These are phyloP conservation scores for Epichloe sylvatica DNA, from an alignment of 2,329 filamentous ascomycete species.

Conservation along the genomic window DNA sequence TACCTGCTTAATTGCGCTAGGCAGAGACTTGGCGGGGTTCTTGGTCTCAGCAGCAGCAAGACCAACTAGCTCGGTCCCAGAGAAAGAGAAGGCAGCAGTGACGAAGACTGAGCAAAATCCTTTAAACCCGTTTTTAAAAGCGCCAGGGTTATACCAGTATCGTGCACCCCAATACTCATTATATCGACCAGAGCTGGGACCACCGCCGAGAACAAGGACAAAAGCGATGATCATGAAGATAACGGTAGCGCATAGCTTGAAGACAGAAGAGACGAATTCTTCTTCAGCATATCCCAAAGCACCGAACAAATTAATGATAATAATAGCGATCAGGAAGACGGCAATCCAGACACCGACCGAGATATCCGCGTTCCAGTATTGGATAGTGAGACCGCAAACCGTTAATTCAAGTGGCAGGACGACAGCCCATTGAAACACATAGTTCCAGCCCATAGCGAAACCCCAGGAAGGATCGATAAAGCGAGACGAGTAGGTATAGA, in stretches of 20 bases:
- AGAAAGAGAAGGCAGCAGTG: conserved; percentile 59
- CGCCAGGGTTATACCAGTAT: conserved; percentile 35
- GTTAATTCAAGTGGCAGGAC: conserved; percentile 35
- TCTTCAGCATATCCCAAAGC: conserved; percentile 36
- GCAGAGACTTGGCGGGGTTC: conserved; percentile 59
- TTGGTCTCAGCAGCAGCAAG: conserved; percentile 35
- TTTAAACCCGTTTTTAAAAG: conserved; percentile 60
- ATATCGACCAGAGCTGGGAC: conserved; percentile 34
- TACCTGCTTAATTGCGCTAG: conserved; percentile 71
- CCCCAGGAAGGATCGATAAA: conserved; percentile 47
- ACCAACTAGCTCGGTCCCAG: conserved; percentile 54
- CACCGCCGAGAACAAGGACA: conserved; percentile 45
- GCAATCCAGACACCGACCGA: conserved; percentile 35
- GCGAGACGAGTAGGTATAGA: conserved; percentile 44
- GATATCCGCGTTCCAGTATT: conserved; percentile 33
- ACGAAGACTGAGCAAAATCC: conserved; percentile 61
- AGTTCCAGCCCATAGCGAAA: conserved; percentile 39
- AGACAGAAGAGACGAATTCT: conserved; percentile 36
- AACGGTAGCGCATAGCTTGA: conserved; percentile 40
- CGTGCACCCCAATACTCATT: conserved; percentile 34
- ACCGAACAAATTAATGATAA: conserved; percentile 37
- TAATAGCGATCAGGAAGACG: conserved; percentile 33
- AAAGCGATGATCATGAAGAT: conserved; percentile 49
- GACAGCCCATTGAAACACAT: conserved; percentile 33
- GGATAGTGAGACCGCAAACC: conserved; percentile 35